Evolutionary conservation across 176 grass and related monocot genomes (phyloP).

Genomic region (Luzula sylvatica): DNA sequence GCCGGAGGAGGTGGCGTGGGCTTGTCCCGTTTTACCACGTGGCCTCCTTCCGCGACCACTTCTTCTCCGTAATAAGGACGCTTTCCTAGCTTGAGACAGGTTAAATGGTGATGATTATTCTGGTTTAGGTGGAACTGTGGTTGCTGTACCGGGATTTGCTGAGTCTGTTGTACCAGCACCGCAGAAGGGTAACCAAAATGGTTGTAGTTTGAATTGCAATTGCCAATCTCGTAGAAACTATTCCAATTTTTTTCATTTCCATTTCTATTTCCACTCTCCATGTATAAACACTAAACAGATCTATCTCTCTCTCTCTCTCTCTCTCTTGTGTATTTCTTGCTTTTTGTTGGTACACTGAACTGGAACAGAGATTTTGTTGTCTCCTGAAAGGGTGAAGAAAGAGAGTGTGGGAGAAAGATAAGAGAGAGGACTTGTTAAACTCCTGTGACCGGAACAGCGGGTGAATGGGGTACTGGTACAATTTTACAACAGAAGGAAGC

Average conservation of each 20-base stretch:
- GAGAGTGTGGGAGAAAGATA: no score
- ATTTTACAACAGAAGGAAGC: not conserved
- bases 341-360: not conserved
- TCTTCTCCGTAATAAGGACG: slow-evolving; percentile 27
- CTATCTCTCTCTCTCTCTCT: not conserved
- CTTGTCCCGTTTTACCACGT: slow-evolving; percentile 39
- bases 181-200: slow-evolving; percentile 7
- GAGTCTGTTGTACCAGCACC: not conserved
- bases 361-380: slow-evolving; percentile 8
- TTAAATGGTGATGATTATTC: slow-evolving; percentile 30
- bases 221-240: slow-evolving; percentile 33
- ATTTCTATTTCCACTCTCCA: slow-evolving; percentile 29
- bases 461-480: not conserved
- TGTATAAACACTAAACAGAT: no score
- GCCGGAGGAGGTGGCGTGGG: not conserved
- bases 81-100: slow-evolving; percentile 59
- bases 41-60: not conserved
- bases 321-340: not conserved
- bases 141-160: not conserved
- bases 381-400: slow-evolving; percentile 24
- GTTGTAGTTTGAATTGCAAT: not conserved
- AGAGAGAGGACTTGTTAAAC: slow-evolving; percentile 16
- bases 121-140: slow-evolving; percentile 9
- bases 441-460: slow-evolving; percentile 32
- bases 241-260: not conserved